Base-by-base conservation (phyloP, 768 basidiomycete species). In the Pleurotus djamor region DNA sequence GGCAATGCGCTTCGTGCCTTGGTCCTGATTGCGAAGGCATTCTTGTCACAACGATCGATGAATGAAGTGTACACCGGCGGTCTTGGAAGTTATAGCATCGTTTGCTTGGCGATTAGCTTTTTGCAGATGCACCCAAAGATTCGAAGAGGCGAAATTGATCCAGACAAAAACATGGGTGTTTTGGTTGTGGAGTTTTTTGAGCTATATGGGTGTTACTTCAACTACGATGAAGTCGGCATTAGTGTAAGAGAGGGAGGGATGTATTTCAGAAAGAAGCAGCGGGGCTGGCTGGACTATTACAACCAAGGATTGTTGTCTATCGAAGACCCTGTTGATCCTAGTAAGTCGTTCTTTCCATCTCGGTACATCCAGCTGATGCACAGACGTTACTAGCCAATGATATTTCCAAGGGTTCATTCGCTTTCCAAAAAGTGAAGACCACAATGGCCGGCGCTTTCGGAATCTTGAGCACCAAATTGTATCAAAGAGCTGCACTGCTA, bases 21-120 rank as follows among this genome's bases (percentile, higher is more conserved):
- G 41, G 87, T 98, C 38, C 74, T 98, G 69, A 85, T 96, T 61
- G 88, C 91, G 63, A 99, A 98, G 74, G 83, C 90, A 2, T 98
- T 97, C 72, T 79, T 98, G 57, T 83, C 80, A 63, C 94, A 97
- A 69, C 80, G 96, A 43, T 84, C 85, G 33, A 92, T 98, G 94
- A 98, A 99, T 71, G 97, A 98, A 72, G 96, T 98, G n/a, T 98
- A 89, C 71, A 91, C 89, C 0, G 96, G 97, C 6, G 97, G 97
- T 2, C 72, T 99, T 37, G 96, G 96, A 17, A 94, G 92, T 68
- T 98, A 98, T 70, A 88, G 90, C 64, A 93, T 97, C 60, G 94
- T 98, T 58, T 97, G 93, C 71, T 72, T 99, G 58, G 94, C 90
- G 9, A 85, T 98, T 64, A 93, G 87, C 71, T 99, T 99, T 70